Percentiles rank a stretch among this genome's conserved stretches.
Conservation (phyloP, 1,284 basidiomycete genomes). For the Fomitopsis betulina region DNA sequence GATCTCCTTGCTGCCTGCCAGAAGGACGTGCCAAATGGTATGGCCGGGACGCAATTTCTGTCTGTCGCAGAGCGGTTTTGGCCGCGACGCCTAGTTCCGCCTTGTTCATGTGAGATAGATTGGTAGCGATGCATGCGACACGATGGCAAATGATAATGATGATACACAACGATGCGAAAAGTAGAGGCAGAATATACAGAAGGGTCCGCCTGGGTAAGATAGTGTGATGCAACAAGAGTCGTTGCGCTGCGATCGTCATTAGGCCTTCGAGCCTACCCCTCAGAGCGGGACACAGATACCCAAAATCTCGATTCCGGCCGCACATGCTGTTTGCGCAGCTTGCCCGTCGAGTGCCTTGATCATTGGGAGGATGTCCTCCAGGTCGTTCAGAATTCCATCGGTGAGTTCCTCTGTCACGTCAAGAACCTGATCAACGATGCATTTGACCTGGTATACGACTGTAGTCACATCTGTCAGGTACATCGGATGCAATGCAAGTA, state of each 20-base stretch:
- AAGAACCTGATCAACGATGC: conserved; percentile 40
- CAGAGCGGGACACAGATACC: conserved; percentile 19
- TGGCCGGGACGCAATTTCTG: too few species aligned
- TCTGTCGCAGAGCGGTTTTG: too few species aligned
- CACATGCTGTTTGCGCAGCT: conserved; percentile 22
- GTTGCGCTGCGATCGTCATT: conserved; percentile 7
- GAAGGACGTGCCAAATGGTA: too few species aligned
- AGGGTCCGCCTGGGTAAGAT: conserved; percentile 19
- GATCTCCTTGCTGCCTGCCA: too few species aligned
- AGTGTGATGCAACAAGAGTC: conserved; percentile 9
- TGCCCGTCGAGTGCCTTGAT: conserved; percentile 22
- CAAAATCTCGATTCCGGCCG: conserved; percentile 15
- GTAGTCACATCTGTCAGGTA: background rate
- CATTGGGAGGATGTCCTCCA: conserved; percentile 26
- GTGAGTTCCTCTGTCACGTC: conserved; percentile 43
- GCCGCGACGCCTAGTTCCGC: background rate
- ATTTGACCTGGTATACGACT: conserved; percentile 49
- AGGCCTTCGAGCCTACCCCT: background rate
- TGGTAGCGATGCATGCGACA: conserved; percentile 22
- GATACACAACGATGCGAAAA: conserved; percentile 18
- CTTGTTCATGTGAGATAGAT: conserved; percentile 9
- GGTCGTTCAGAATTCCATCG: conserved; percentile 42
- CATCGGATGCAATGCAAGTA: background rate
- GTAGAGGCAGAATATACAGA: conserved; percentile 14
- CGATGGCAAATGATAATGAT: conserved; percentile 18